Evolutionary conservation across 805 yeast species (phyloP).

Genomic region (Clavispora phyllophila): DNA sequence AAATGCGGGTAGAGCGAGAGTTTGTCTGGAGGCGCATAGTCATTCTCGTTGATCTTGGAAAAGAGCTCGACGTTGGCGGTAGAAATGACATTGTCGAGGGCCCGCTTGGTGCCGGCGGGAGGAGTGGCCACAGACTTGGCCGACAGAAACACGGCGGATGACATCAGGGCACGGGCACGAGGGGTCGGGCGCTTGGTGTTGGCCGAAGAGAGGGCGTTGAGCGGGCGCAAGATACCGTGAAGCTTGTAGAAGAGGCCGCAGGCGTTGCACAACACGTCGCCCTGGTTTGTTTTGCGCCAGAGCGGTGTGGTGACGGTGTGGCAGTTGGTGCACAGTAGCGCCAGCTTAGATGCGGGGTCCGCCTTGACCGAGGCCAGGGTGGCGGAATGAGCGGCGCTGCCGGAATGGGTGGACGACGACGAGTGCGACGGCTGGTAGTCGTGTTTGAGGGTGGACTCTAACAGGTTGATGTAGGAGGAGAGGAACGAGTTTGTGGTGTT

Average conservation of each 20-base stretch:
- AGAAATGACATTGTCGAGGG: constrained; percentile 8
- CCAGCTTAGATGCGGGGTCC: constrained; percentile 9
- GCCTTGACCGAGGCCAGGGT: constrained; percentile 9
- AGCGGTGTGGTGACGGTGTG: constrained; percentile 41
- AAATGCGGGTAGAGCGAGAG: background rate
- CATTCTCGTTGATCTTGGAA: constrained; percentile 1
- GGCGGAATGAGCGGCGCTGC: constrained; percentile 1
- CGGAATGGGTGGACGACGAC: constrained; percentile 1
- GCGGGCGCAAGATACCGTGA: constrained; percentile 42
- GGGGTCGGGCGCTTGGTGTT: background rate
- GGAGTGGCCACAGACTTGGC: background rate
- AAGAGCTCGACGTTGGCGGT: constrained; percentile 9
- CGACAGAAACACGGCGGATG: background rate
- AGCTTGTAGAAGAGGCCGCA: constrained; percentile 42
- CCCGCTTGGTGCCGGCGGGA: constrained; percentile 3
- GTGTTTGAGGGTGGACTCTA: constrained; percentile 31
- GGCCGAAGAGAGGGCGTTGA: constrained; percentile 12
- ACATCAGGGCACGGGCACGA: background rate
- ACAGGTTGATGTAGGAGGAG: constrained; percentile 34
- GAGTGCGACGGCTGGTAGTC: constrained; percentile 16
- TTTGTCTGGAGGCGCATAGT: background rate
- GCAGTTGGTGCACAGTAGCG: constrained; percentile 38
- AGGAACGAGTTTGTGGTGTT: constrained; percentile 21
- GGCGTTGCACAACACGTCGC: constrained; percentile 41
- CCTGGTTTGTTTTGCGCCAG: constrained; percentile 40